Conservation (phyloP, 305 asterid species). For the Fraxinus velutina region DNA sequence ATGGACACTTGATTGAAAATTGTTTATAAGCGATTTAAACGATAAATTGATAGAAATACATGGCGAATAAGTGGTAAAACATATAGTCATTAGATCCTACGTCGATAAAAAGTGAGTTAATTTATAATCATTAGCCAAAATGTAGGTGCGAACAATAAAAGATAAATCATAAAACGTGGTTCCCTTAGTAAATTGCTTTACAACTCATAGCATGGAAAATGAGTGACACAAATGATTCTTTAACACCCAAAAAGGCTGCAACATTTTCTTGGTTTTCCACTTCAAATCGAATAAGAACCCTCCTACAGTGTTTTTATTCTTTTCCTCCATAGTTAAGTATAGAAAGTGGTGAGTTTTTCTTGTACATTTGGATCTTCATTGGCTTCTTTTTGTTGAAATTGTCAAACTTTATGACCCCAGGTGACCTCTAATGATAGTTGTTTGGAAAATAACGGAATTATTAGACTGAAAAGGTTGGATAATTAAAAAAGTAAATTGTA, state of each 20-base stretch:
- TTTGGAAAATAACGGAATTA: background rate
- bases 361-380: constrained; percentile 3
- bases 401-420: background rate
- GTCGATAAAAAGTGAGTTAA: background rate
- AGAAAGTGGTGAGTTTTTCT: background rate
- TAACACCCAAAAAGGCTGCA: constrained; percentile 29
- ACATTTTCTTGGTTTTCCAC: constrained; percentile 28
- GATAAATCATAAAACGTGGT: background rate
- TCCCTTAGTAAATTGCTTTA: constrained; percentile 23
- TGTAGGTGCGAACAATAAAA: background rate
- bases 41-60: background rate
- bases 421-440: background rate
- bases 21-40: background rate
- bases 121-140: background rate
- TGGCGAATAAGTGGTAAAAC: background rate
- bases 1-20: background rate
- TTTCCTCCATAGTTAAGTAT: constrained; percentile 18
- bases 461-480: background rate
- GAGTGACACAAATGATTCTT: constrained; percentile 25
- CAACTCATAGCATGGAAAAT: constrained; percentile 28
- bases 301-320: constrained; percentile 24
- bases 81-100: too few species aligned
- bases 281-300: constrained; percentile 44
- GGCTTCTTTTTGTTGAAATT: constrained; percentile 2
- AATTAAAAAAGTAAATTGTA: background rate